These are phyloP conservation scores for Cytospora schulzeri DNA, from an alignment of 2,329 filamentous ascomycete species.

Conservation along the genomic window DNA sequence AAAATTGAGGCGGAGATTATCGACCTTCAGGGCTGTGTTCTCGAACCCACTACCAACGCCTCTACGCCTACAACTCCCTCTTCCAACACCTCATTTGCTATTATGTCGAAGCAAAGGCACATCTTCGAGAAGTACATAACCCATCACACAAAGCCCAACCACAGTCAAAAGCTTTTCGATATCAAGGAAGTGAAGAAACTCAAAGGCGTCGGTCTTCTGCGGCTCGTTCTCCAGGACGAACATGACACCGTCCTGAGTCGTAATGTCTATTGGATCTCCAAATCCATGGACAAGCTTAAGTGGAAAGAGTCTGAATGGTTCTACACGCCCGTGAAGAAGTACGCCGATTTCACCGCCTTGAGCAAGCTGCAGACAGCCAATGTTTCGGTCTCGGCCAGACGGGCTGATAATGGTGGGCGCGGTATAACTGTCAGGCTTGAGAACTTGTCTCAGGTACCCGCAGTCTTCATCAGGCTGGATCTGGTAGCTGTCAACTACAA, in stretches of 20 bases:
- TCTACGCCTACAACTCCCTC: neutral
- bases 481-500: slow-evolving; percentile 46
- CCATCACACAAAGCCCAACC: slow-evolving; percentile 47
- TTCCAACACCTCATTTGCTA: neutral
- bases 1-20: slow-evolving; percentile 53
- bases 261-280: slow-evolving; percentile 63
- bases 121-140: slow-evolving; percentile 40
- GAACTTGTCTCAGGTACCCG: slow-evolving; percentile 55
- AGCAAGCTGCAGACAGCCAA: slow-evolving; percentile 41
- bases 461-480: slow-evolving; percentile 58
- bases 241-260: slow-evolving; percentile 46
- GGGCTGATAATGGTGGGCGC: slow-evolving; percentile 18
- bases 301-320: slow-evolving; percentile 62
- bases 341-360: slow-evolving; percentile 51
- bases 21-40: slow-evolving; percentile 45
- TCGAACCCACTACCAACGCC: slow-evolving; percentile 42
- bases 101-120: slow-evolving; percentile 17
- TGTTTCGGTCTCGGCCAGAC: slow-evolving; percentile 37
- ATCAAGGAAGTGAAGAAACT: slow-evolving; percentile 35
- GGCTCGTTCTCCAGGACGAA: slow-evolving; percentile 49
- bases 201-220: slow-evolving; percentile 51
- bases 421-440: slow-evolving; percentile 46
- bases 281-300: slow-evolving; percentile 49
- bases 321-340: slow-evolving; percentile 57
- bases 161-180: slow-evolving; percentile 40